Evolutionary conservation across 805 yeast genomes (phyloP).

Genomic region (Nakazawaea siamensis): DNA sequence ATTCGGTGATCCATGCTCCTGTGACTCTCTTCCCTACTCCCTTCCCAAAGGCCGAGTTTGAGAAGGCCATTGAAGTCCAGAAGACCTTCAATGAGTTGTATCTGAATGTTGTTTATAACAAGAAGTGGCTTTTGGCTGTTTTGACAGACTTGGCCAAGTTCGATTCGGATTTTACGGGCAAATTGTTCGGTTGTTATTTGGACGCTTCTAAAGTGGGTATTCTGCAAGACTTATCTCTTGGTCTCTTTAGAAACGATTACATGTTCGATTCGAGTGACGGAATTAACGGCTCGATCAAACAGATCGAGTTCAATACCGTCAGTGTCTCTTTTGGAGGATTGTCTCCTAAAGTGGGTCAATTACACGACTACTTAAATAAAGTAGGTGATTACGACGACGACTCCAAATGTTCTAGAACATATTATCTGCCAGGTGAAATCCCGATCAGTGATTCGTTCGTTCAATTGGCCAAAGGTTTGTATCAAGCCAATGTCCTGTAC

Average conservation of each 20-base stretch:
- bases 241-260: conserved; percentile 87
- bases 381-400: conserved; percentile 44
- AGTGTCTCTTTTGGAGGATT: conserved; percentile 94
- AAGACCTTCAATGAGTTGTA: conserved; percentile 65
- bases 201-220: conserved; percentile 40
- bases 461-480: conserved; percentile 61
- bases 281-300: conserved; percentile 52
- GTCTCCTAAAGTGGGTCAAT: conserved; percentile 67
- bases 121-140: conserved; percentile 54
- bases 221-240: conserved; percentile 63
- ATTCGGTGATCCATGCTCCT: conserved; percentile 63
- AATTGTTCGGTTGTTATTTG: conserved; percentile 52
- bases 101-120: conserved; percentile 51
- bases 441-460: conserved; percentile 58
- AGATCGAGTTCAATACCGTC: conserved; percentile 93
- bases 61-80: conserved; percentile 61
- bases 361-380: conserved; percentile 61
- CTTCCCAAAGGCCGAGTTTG: conserved; percentile 60
- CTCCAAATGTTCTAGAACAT: conserved; percentile 24
- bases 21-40: conserved; percentile 90
- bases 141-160: conserved; percentile 44
- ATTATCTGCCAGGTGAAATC: conserved; percentile 38
- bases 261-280: conserved; percentile 50
- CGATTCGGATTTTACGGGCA: conserved; percentile 79
- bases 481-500: conserved; percentile 56